A percentile compares a stretch with the other conserved stretches of the same genome.
These are phyloP conservation scores for Ilyonectria mors-panacis DNA, from an alignment of 2,329 filamentous ascomycete species.

Conservation along the genomic window DNA sequence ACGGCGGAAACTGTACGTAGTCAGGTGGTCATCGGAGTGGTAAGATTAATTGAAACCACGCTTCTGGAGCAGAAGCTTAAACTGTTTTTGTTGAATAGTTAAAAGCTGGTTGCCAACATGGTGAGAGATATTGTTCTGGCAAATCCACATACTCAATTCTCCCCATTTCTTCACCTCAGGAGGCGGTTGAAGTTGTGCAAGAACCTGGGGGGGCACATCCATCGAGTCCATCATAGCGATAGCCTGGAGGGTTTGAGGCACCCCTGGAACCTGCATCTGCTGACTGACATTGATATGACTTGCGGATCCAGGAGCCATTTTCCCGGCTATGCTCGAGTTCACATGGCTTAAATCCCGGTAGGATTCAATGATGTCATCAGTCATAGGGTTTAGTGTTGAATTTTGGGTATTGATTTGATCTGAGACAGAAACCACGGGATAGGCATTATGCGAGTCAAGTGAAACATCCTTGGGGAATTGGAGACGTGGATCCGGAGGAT, in stretches of 20 bases:
- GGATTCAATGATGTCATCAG: too few relatives aligned
- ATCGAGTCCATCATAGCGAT: constrained; percentile 63
- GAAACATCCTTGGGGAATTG: too few relatives aligned
- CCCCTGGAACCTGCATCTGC: constrained; percentile 48
- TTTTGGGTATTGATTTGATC: too few relatives aligned
- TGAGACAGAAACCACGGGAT: too few relatives aligned
- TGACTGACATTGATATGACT: constrained; percentile 45
- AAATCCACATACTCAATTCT: constrained; percentile 61
- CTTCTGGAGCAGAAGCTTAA: constrained; percentile 52
- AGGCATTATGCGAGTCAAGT: too few relatives aligned
- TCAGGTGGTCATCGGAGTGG: neutral
- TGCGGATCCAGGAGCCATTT: constrained; percentile 51
- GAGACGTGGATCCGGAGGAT: too few relatives aligned
- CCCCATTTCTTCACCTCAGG: constrained; percentile 65
- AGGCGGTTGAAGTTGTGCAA: constrained; percentile 53
- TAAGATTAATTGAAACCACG: too few relatives aligned
- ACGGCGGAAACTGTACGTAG: neutral
- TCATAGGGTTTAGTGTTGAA: too few relatives aligned
- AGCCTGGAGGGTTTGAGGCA: constrained; percentile 51
- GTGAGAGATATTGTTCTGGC: constrained; percentile 54
- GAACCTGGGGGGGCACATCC: constrained; percentile 60
- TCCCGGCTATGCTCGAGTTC: constrained; percentile 50
- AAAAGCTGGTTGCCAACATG: constrained; percentile 52
- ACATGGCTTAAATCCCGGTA: constrained; percentile 45
- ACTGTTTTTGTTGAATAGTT: constrained; percentile 58